phyloP scores from a whole-genome alignment of 2,329 filamentous ascomycete genomes.

The Onygena corvina region DNA sequence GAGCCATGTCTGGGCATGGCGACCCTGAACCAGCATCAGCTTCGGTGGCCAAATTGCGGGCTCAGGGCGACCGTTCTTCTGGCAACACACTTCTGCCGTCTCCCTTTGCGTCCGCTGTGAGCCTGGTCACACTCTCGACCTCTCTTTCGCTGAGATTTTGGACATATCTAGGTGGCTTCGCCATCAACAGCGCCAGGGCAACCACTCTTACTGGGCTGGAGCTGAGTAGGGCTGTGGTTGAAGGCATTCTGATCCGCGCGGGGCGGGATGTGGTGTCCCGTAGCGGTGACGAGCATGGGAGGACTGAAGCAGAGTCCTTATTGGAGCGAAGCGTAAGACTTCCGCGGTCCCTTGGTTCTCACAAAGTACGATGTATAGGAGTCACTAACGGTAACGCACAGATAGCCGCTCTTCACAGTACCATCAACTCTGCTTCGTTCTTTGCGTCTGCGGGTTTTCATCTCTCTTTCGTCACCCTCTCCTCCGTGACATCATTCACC shows the following conservation, averaged over 20 bases:
- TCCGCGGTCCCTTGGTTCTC: neutral
- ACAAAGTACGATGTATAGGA: neutral
- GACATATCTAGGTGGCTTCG: constrained; percentile 33
- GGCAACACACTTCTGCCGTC: constrained; percentile 31
- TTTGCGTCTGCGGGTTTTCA: constrained; percentile 38
- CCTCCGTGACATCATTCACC: constrained; percentile 33
- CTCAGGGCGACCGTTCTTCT: neutral
- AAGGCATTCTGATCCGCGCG: constrained; percentile 34
- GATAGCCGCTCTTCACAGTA: constrained; percentile 34
- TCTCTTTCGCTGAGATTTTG: constrained; percentile 35
- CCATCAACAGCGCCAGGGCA: constrained; percentile 34
- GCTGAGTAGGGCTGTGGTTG: constrained; percentile 35
- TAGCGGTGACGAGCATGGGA: constrained; percentile 38
- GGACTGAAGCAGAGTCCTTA: constrained; percentile 33
- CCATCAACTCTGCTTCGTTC: constrained; percentile 37
- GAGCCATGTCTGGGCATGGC: neutral
- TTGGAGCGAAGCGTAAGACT: constrained; percentile 36
- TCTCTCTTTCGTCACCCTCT: constrained; percentile 34
- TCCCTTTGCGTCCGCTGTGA: constrained; percentile 35
- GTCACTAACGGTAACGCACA: constrained; percentile 17
- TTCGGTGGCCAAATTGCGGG: neutral
- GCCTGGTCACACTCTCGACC: constrained; percentile 34
- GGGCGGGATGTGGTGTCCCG: constrained; percentile 33
- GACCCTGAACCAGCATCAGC: neutral
- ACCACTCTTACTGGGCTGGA: constrained; percentile 36